A percentile compares a stretch with the other conserved stretches of the same genome.
Evolutionary conservation across 2,329 filamentous ascomycete genomes (phyloP).

Genomic region (Malbranchea zuffiana): DNA sequence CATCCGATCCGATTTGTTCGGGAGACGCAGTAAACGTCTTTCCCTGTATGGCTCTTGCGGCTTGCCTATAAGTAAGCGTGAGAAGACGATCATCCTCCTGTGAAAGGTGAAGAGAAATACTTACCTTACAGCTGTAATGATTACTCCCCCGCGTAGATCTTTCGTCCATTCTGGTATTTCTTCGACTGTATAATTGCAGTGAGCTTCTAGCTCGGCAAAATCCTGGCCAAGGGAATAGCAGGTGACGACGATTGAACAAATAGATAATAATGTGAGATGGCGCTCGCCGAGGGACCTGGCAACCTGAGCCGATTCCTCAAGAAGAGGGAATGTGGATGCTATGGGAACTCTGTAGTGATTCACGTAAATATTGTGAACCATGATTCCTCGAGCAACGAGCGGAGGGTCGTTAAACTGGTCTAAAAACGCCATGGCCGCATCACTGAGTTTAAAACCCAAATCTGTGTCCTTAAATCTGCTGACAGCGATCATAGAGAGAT

Average conservation of each 20-base stretch:
- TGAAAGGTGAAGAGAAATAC: slow-evolving; percentile 12
- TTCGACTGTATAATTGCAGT: slow-evolving; percentile 45
- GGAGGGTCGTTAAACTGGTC: slow-evolving; percentile 43
- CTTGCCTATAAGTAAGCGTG: slow-evolving; percentile 39
- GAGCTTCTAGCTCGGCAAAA: slow-evolving; percentile 47
- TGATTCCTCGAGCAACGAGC: slow-evolving; percentile 45
- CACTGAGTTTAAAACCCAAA: slow-evolving; percentile 44
- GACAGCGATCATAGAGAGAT: slow-evolving; percentile 46
- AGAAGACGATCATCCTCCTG: too few species aligned
- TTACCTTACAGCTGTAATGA: slow-evolving; percentile 42
- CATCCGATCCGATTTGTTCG: slow-evolving; percentile 43
- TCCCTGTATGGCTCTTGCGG: slow-evolving; percentile 48
- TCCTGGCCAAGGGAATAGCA: slow-evolving; percentile 48
- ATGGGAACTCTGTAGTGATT: slow-evolving; percentile 48
- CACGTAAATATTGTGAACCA: slow-evolving; percentile 50
- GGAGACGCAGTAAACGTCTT: slow-evolving; percentile 44
- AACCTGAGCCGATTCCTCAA: slow-evolving; percentile 47
- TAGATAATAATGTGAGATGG: slow-evolving; percentile 47
- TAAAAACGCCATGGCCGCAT: slow-evolving; percentile 43
- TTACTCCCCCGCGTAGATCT: slow-evolving; percentile 49
- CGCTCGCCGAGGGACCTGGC: slow-evolving; percentile 49
- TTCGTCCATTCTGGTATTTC: slow-evolving; percentile 47
- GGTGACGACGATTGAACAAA: slow-evolving; percentile 48
- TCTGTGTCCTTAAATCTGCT: slow-evolving; percentile 49
- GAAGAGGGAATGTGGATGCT: slow-evolving; percentile 39